phyloP scores from a whole-genome alignment of 306 rosid species.

The Acacia crassicarpa region DNA sequence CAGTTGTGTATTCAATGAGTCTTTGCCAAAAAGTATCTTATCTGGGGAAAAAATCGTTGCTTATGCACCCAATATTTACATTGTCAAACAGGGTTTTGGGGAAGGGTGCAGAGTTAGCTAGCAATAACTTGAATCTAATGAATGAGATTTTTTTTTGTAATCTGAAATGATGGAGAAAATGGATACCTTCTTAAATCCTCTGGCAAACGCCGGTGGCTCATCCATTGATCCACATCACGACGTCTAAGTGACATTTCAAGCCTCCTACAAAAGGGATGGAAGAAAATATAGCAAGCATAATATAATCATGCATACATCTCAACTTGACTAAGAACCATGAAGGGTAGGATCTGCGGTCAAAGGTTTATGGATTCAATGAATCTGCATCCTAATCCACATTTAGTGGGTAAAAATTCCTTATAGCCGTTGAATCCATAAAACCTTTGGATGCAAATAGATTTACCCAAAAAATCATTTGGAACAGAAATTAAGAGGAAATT shows the following conservation, averaged over 20 bases:
- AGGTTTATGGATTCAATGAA: background rate
- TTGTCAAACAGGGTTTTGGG: background rate
- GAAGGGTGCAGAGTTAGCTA: background rate
- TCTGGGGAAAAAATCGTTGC: background rate
- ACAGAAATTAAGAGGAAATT: background rate
- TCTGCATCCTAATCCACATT: background rate
- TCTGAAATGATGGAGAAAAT: background rate
- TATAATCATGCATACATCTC: background rate
- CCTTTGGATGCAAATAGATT: background rate
- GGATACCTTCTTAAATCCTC: conserved; percentile 54
- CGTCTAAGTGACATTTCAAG: conserved; percentile 76
- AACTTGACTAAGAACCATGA: background rate
- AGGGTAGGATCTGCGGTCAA: background rate
- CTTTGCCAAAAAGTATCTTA: background rate
- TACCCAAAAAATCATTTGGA: background rate
- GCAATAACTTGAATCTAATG: background rate
- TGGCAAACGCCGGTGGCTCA: conserved; percentile 84
- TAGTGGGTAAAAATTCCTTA: background rate
- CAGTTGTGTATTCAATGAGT: background rate
- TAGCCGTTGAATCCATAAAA: background rate
- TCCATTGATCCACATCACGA: conserved; percentile 93
- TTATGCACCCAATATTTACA: background rate
- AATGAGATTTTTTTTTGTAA: background rate
- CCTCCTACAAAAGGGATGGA: conserved; percentile 47
- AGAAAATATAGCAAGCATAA: conserved; percentile 20